Evolutionary conservation across 176 grass and related monocot genomes (phyloP).

Genomic region (Tillandsia leiboldiana): DNA sequence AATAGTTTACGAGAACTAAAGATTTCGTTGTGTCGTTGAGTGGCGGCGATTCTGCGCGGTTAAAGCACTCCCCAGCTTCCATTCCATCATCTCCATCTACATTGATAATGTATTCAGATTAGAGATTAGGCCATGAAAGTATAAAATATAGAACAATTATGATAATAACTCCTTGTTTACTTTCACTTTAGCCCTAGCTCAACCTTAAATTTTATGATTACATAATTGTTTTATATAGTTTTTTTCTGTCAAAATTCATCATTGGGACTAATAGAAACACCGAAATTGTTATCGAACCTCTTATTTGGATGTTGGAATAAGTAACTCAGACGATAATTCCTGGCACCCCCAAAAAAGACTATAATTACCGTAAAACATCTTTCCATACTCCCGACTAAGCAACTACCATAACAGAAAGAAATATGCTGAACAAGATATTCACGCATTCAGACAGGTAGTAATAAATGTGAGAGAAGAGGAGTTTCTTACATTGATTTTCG

Average conservation of each 20-base stretch:
- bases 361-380: too few relatives aligned
- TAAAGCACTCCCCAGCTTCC: slow-evolving; percentile 50
- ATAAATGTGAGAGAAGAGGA: too few relatives aligned
- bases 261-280: too few relatives aligned
- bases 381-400: too few relatives aligned
- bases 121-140: not conserved
- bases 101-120: not conserved
- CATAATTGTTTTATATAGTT: too few relatives aligned
- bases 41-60: slow-evolving; percentile 47
- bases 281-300: too few relatives aligned
- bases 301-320: too few relatives aligned
- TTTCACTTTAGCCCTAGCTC: too few relatives aligned
- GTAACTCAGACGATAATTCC: too few relatives aligned
- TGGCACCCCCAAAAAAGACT: too few relatives aligned
- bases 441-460: not conserved
- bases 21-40: slow-evolving; percentile 54
- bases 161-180: not conserved
- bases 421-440: not conserved
- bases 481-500: slow-evolving; percentile 81
- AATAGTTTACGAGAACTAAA: slow-evolving; percentile 76
- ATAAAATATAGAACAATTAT: not conserved
- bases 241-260: too few relatives aligned
- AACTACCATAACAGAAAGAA: not conserved
- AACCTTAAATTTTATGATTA: too few relatives aligned
- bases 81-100: slow-evolving; percentile 71